These are phyloP conservation scores for Neofusicoccum kwambonambiense DNA, from an alignment of 2,329 filamentous ascomycete species.

Conservation along the genomic window DNA sequence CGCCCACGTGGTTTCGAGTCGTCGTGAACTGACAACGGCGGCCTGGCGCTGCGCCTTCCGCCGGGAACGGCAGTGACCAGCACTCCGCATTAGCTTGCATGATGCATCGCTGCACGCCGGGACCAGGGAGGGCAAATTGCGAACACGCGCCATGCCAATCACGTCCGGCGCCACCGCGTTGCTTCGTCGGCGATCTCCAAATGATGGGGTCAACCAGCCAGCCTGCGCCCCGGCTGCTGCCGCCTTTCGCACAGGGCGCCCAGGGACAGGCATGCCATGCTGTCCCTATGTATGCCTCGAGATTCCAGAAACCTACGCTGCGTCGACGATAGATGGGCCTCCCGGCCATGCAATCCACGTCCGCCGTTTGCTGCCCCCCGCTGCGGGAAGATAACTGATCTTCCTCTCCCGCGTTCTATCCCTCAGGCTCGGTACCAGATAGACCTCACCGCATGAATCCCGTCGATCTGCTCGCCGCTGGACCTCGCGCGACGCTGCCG, in stretches of 20 bases:
- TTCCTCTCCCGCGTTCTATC: neutral
- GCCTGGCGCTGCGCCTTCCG: neutral
- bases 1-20: neutral
- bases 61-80: conserved; percentile 1
- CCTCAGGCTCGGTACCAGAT: neutral
- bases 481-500: neutral
- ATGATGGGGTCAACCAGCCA: conserved; percentile 8
- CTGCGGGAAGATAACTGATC: conserved; percentile 7
- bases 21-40: neutral
- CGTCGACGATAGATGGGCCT: conserved; percentile 10
- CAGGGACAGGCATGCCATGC: neutral
- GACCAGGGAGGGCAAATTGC: conserved; percentile 4
- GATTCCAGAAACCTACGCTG: neutral
- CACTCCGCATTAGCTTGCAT: conserved; percentile 9
- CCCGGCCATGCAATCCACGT: neutral
- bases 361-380: neutral
- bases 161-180: neutral
- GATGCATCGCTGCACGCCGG: neutral
- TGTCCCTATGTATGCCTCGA: conserved; percentile 6
- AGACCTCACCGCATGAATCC: conserved; percentile 5
- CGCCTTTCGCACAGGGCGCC: neutral
- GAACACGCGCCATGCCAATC: conserved; percentile 7
- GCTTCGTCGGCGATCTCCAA: conserved; percentile 13
- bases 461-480: neutral
- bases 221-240: conserved; percentile 2